Base-by-base conservation (phyloP, 179 eudicot species). In the Patellifolia procumbens region DNA sequence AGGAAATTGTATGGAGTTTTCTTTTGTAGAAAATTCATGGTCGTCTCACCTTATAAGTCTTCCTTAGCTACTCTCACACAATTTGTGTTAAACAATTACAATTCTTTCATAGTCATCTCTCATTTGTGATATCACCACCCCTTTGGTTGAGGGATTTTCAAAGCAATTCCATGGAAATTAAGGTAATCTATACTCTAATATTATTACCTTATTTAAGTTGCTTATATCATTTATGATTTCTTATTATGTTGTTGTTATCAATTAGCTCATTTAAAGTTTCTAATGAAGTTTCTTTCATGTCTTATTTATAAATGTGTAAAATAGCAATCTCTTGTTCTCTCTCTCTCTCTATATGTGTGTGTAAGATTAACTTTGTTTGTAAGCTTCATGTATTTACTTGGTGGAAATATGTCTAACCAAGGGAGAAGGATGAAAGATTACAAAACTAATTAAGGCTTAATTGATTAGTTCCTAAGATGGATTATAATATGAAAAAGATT, bases 91-190 rank as follows among this genome's bases (percentile, higher is more conserved):
- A 74, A 43, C 3, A 58, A 73, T n/a, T 74, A 32, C 22, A 11
- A 7, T 51, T 26, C 42, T 67, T 68, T 74, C 56, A 1, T 49
- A 49, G 2, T 70, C 60, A 13, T 55, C 58, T 72, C 71, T 26
- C n/a, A n/a, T 16, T 20, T 15, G 76, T 78, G 65, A 63, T 72
- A 35, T 78, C 81, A 78, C n/a, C n/a, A n/a, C 28, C 61, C 28
- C n/a, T 45, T 42, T 28, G 7, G 37, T 26, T 43, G 10, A 11
- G 13, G 59, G 19, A 69, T 67, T 68, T 22, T 42, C 78, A 39
- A 64, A 24, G 32, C 66, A 59, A 73, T 7, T 22, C 69, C 62
- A 81, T 77, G 81, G 84, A 73, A 60, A 73, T 77, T 42, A 81
- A 78, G 83, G 80, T 81, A 73, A 48, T 6, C 20, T 31, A 56